These are phyloP conservation scores for Plasmodium coatneyi DNA, from an alignment of 169 alveolate genomes.

Conservation along the genomic window DNA sequence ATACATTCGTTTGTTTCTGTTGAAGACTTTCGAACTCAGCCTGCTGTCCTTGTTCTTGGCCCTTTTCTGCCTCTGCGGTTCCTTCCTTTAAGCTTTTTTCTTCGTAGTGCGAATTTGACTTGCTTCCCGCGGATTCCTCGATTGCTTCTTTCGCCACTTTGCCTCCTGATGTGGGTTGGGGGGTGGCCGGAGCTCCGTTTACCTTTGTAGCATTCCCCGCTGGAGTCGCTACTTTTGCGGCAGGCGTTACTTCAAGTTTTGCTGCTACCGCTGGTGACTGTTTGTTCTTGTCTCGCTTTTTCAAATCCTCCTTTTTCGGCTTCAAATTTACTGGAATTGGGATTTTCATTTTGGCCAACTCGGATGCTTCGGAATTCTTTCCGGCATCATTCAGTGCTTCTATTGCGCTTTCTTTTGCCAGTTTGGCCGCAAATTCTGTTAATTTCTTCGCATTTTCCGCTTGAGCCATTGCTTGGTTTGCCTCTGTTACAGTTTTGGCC, in stretches of 20 bases:
- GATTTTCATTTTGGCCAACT: neutral
- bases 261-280: neutral
- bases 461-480: neutral
- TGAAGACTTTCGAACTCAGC: neutral
- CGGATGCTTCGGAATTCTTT: neutral
- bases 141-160: neutral
- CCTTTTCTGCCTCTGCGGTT: neutral
- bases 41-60: neutral
- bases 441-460: neutral
- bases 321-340: neutral
- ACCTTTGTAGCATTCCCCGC: neutral
- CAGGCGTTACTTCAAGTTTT: neutral
- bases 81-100: neutral
- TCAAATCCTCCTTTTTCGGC: neutral
- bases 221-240: neutral
- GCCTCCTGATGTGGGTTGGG: neutral
- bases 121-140: neutral
- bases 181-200: neutral
- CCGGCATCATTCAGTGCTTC: neutral
- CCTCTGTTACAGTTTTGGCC: neutral
- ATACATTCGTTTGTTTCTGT: neutral
- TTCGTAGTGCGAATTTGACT: neutral
- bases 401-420: neutral
- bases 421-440: neutral
- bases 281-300: neutral